A percentile compares a stretch with the other conserved stretches of the same genome.
These are phyloP conservation scores for Micractinium sp. DNA, from an alignment of 139 green algal species.

Conservation along the genomic window DNA sequence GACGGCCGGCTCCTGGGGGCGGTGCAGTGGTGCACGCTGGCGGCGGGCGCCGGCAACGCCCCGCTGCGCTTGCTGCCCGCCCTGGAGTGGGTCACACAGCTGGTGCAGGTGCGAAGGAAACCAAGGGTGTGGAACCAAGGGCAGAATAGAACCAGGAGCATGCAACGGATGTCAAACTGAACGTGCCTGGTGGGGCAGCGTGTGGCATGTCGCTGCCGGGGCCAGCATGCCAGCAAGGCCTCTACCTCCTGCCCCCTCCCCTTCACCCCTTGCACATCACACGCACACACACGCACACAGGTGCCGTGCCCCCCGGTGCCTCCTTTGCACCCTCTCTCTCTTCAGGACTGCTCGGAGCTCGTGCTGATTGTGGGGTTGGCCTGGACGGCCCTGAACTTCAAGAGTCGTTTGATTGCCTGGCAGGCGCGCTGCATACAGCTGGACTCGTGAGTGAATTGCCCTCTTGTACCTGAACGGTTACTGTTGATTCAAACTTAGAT, in stretches of 20 bases:
- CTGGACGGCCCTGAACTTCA: neutral
- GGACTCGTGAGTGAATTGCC: neutral
- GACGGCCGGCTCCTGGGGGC: neutral
- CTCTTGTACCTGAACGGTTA: too few relatives aligned
- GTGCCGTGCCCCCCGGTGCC: too few relatives aligned
- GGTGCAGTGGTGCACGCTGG: constrained; percentile 18
- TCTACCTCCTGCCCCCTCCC: neutral
- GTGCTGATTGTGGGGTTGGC: constrained; percentile 5
- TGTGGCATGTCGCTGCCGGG: too few relatives aligned
- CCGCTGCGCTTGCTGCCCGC: neutral
- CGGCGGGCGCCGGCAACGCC: neutral
- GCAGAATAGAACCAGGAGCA: too few relatives aligned
- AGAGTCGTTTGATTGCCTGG: neutral
- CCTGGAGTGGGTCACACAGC: constrained; percentile 14
- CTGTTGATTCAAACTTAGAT: too few relatives aligned
- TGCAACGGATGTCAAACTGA: too few relatives aligned
- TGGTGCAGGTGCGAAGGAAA: constrained; percentile 16
- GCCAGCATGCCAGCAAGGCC: too few relatives aligned
- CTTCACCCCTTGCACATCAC: neutral
- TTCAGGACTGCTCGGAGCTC: constrained; percentile 28
- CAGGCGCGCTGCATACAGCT: neutral
- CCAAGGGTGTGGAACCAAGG: too few relatives aligned
- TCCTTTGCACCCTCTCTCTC: neutral
- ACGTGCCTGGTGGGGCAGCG: too few relatives aligned
- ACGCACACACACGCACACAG: too few relatives aligned